These are phyloP conservation scores for Quercus variabilis DNA, from an alignment of 306 rosid genomes.

Conservation along the genomic window DNA sequence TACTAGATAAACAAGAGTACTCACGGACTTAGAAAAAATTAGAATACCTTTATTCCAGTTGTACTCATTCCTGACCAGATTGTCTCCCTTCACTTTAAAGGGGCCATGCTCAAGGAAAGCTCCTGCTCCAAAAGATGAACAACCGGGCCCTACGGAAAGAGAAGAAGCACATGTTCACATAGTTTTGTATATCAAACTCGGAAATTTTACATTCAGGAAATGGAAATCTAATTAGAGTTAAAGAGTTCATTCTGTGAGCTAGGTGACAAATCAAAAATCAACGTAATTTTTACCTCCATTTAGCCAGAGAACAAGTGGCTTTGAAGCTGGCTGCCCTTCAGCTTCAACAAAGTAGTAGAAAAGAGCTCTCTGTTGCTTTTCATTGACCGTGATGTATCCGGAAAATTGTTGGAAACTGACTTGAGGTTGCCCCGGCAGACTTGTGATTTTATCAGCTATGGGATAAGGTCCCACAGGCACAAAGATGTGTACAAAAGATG, in stretches of 20 bases:
- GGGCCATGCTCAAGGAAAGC: conserved; percentile 42
- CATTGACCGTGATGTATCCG: conserved; percentile 34
- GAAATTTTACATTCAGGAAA: background rate
- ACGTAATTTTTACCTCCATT: conserved; percentile 26
- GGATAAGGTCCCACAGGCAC: conserved; percentile 3
- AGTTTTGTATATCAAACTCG: no score
- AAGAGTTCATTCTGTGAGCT: no score
- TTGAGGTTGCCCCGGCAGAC: conserved; percentile 30
- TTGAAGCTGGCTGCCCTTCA: conserved; percentile 27
- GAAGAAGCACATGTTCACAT: background rate
- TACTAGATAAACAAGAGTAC: background rate
- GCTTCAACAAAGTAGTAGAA: conserved; percentile 46
- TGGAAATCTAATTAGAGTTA: background rate
- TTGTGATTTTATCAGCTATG: conserved; percentile 22
- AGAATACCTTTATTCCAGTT: conserved; percentile 41
- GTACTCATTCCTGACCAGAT: conserved; percentile 16
- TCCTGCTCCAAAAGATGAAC: conserved; percentile 31
- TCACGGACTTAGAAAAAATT: background rate
- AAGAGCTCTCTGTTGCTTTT: conserved; percentile 25
- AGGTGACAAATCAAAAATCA: background rate
- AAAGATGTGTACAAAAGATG: background rate
- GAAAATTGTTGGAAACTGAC: conserved; percentile 37
- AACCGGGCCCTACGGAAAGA: conserved; percentile 29
- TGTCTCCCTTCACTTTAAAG: conserved; percentile 13
- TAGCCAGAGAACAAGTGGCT: conserved; percentile 42